Conservation (phyloP, 108 stramenopile genomes). For the Nannochloropsis gaditana region DNA sequence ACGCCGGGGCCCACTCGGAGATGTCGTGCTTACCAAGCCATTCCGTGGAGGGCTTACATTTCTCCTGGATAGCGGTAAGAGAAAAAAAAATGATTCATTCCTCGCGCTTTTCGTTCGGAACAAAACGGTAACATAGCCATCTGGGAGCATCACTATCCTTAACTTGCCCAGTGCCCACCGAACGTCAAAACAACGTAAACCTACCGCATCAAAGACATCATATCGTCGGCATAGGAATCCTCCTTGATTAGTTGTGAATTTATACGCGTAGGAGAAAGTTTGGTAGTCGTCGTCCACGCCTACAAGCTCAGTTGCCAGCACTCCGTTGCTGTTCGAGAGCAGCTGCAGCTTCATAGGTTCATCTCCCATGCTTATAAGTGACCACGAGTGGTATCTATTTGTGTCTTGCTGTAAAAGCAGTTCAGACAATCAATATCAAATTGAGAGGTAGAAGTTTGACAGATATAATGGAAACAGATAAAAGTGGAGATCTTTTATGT, state of each 20-base stretch:
- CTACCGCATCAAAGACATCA: conserved; percentile 1
- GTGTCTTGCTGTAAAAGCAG: too few species aligned
- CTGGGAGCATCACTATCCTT: not conserved
- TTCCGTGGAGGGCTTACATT: not conserved
- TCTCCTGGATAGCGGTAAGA: not conserved
- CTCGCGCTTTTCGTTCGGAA: too few species aligned
- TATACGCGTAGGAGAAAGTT: conserved; percentile 15
- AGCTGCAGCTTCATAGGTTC: conserved; percentile 3
- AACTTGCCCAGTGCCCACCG: not conserved
- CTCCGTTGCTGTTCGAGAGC: not conserved
- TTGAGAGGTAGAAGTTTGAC: too few species aligned
- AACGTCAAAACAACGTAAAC: not conserved
- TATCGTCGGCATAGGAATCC: not conserved
- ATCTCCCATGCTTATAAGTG: not conserved
- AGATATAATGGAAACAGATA: too few species aligned
- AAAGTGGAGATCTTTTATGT: too few species aligned
- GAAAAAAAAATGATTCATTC: not conserved
- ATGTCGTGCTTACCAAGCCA: conserved; percentile 1
- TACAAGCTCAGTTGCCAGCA: not conserved
- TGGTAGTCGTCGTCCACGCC: not conserved
- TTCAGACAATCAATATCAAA: too few species aligned
- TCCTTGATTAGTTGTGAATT: not conserved
- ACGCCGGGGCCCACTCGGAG: not conserved
- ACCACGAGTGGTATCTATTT: too few species aligned
- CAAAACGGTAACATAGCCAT: too few species aligned